A percentile compares a stretch with the other conserved stretches of the same genome.
phyloP scores from a whole-genome alignment of 805 yeast species.

The Zygoascus ofunaensis region DNA sequence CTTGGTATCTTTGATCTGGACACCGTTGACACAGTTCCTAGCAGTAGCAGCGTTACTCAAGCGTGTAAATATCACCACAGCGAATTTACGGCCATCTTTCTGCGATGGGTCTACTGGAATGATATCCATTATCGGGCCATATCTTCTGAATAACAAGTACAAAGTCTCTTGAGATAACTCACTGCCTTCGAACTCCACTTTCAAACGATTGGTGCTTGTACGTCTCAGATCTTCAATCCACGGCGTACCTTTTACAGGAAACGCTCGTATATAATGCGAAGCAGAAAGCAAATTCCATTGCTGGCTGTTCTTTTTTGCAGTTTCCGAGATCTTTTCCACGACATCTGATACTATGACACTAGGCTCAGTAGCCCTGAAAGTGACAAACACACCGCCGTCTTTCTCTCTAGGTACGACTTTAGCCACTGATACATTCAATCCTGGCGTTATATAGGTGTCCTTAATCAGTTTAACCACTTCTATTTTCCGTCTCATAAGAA shows the following conservation, averaged over 20 bases:
- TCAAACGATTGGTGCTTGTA: constrained; percentile 54
- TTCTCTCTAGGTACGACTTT: constrained; percentile 61
- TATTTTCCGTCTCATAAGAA: constrained; percentile 4
- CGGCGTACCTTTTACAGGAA: constrained; percentile 84
- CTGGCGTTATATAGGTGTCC: constrained; percentile 20
- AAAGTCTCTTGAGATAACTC: constrained; percentile 70
- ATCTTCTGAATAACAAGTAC: constrained; percentile 74
- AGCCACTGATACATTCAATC: constrained; percentile 35
- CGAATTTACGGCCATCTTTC: constrained; percentile 40
- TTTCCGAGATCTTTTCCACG: constrained; percentile 36
- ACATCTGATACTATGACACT: constrained; percentile 11
- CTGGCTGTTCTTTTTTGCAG: constrained; percentile 24
- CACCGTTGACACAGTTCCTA: constrained; percentile 82
- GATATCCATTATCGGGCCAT: constrained; percentile 76
- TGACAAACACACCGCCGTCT: constrained; percentile 93
- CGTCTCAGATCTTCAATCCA: constrained; percentile 93
- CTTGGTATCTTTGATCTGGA: constrained; percentile 45
- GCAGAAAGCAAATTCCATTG: constrained; percentile 33
- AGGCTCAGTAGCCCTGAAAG: constrained; percentile 51
- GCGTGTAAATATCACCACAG: constrained; percentile 47
- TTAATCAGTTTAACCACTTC: constrained; percentile 12
- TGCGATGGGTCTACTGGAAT: constrained; percentile 41
- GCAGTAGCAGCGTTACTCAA: constrained; percentile 73
- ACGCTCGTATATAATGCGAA: constrained; percentile 42
- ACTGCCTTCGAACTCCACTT: constrained; percentile 68